A percentile compares a stretch with the other conserved stretches of the same genome.
Evolutionary conservation across 306 rosid species (phyloP).

Genomic region (Fragaria vesca): DNA sequence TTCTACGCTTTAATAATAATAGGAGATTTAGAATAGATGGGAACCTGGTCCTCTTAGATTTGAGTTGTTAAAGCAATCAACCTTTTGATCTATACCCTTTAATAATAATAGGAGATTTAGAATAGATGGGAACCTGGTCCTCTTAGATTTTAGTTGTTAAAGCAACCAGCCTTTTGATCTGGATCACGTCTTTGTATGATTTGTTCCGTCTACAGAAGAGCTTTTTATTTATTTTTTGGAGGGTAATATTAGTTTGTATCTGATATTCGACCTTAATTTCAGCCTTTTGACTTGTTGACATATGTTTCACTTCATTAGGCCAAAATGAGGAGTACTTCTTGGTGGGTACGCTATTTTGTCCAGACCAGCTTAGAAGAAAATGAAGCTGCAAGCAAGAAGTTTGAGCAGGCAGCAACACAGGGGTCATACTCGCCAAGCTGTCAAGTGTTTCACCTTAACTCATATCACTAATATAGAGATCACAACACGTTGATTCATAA

Average conservation of each 20-base stretch:
- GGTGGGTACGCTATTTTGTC: constrained; percentile 76
- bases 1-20: background rate
- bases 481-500: constrained; percentile 18
- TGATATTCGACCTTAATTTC: too few relatives aligned
- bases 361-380: constrained; percentile 66
- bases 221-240: background rate
- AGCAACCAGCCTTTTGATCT: background rate
- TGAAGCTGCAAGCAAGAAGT: constrained; percentile 55
- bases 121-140: background rate
- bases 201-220: background rate
- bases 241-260: background rate
- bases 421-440: constrained; percentile 60
- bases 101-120: background rate
- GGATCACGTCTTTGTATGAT: background rate
- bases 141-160: background rate
- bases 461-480: constrained; percentile 49
- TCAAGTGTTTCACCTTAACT: constrained; percentile 81
- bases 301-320: constrained; percentile 49
- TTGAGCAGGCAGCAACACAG: constrained; percentile 65
- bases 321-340: constrained; percentile 78
- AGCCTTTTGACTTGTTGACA: constrained; percentile 18
- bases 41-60: background rate
- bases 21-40: background rate
- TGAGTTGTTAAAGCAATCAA: background rate
- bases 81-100: background rate